Evolutionary conservation across 2,329 filamentous ascomycete genomes (phyloP).

Genomic region (Neophaeococcomyces mojaviensis): DNA sequence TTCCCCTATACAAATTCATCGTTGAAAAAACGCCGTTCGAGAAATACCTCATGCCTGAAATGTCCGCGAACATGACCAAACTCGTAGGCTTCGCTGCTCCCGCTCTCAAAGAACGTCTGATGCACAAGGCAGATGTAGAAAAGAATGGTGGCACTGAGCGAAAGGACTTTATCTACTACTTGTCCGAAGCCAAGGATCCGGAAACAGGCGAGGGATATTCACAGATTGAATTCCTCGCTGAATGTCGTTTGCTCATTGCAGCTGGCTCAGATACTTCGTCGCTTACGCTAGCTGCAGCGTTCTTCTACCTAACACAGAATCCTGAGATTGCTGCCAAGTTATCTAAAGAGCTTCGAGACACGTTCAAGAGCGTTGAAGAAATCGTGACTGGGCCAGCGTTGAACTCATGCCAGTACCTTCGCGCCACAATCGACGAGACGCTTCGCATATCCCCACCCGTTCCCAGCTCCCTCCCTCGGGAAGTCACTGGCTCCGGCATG

Average conservation of each 20-base stretch:
- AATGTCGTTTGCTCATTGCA: constrained; percentile 12
- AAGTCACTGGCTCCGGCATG: constrained; percentile 26
- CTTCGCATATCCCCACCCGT: constrained; percentile 29
- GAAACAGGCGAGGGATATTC: constrained; percentile 31
- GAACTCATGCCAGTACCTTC: constrained; percentile 32
- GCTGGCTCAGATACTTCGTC: constrained; percentile 35
- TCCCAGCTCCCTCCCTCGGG: constrained; percentile 24
- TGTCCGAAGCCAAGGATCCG: constrained; percentile 40
- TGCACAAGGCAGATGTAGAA: constrained; percentile 16
- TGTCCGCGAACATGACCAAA: neutral
- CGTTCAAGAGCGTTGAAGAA: constrained; percentile 30
- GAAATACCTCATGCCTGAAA: constrained; percentile 10
- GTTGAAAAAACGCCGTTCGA: constrained; percentile 4
- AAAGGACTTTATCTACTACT: constrained; percentile 44
- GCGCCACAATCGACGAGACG: constrained; percentile 36
- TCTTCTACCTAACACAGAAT: constrained; percentile 35
- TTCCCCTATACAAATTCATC: neutral
- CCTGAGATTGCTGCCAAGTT: constrained; percentile 26
- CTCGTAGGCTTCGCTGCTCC: constrained; percentile 4
- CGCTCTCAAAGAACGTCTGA: constrained; percentile 5
- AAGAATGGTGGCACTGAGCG: constrained; percentile 31
- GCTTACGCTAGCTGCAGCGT: constrained; percentile 29
- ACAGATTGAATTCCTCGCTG: constrained; percentile 12
- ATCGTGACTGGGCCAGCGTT: constrained; percentile 30
- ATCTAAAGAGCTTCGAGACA: constrained; percentile 28